These are phyloP conservation scores for Cladosporium sp. DNA, from an alignment of 2,329 filamentous ascomycete genomes.

Conservation along the genomic window DNA sequence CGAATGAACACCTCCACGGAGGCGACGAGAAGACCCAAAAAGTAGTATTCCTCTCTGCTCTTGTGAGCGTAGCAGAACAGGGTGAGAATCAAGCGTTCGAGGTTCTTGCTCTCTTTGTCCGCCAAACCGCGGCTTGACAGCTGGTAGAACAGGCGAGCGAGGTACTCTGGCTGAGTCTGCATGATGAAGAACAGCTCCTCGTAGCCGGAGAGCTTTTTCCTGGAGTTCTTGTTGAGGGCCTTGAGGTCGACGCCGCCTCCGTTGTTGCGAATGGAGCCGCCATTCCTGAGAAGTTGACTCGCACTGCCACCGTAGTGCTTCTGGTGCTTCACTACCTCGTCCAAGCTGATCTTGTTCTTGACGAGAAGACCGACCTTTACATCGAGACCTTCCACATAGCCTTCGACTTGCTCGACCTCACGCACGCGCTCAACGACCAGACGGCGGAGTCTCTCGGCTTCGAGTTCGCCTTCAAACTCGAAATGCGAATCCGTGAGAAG, in stretches of 20 bases:
- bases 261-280: slow-evolving; percentile 48
- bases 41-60: slow-evolving; percentile 90
- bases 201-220: slow-evolving; percentile 92
- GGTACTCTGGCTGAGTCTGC: slow-evolving; percentile 92
- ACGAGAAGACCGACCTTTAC: slow-evolving; percentile 98
- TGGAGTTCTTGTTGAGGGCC: slow-evolving; percentile 91
- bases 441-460: slow-evolving; percentile 91
- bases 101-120: slow-evolving; percentile 87
- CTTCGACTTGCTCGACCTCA: slow-evolving; percentile 93
- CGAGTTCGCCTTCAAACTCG: slow-evolving; percentile 97
- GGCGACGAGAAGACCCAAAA: slow-evolving; percentile 77
- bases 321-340: slow-evolving; percentile 95
- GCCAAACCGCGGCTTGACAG: slow-evolving; percentile 76
- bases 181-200: slow-evolving; percentile 97
- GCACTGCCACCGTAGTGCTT: slow-evolving; percentile 77
- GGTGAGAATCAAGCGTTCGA: slow-evolving; percentile 92
- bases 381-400: slow-evolving; percentile 96
- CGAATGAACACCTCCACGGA: slow-evolving; percentile 85
- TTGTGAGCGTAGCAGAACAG: slow-evolving; percentile 97
- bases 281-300: slow-evolving; percentile 26
- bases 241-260: slow-evolving; percentile 86
- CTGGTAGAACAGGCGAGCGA: slow-evolving; percentile 79
- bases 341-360: slow-evolving; percentile 98
- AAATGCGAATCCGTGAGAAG: slow-evolving; percentile 97
- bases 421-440: slow-evolving; percentile 95